A percentile compares a stretch with the other conserved stretches of the same genome.
These are phyloP conservation scores for Phytopythium mirpurense DNA, from an alignment of 352 stramenopile genomes.

Conservation along the genomic window DNA sequence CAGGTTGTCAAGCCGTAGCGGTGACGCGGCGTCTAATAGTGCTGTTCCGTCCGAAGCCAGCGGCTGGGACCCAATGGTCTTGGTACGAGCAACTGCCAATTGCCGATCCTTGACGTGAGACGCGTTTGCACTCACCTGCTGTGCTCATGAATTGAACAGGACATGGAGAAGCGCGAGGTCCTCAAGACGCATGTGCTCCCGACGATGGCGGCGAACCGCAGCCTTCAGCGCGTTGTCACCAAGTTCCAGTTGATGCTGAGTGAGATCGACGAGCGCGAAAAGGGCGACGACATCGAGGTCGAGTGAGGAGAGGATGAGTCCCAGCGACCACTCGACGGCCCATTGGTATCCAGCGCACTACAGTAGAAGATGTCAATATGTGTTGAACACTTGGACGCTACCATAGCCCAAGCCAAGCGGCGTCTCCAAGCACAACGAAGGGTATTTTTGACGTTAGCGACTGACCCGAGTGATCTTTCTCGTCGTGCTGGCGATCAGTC, in stretches of 20 bases:
- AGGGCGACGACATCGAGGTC: conserved; percentile 8
- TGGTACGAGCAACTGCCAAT: conserved; percentile 27
- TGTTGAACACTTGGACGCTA: too few species aligned
- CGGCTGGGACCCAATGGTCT: conserved; percentile 34
- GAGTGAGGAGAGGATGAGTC: background rate
- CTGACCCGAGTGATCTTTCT: too few species aligned
- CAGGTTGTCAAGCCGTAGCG: background rate
- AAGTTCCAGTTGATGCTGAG: conserved; percentile 84
- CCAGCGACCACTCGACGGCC: background rate
- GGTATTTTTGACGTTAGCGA: too few species aligned
- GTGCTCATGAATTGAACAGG: conserved; percentile 19
- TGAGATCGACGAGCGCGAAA: conserved; percentile 52
- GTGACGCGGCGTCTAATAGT: background rate
- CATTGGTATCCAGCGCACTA: background rate
- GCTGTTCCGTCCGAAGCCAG: background rate
- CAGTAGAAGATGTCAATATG: too few species aligned
- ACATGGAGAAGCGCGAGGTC: conserved; percentile 63
- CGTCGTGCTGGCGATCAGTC: too few species aligned
- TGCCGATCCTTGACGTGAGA: conserved; percentile 11
- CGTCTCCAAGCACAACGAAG: too few species aligned
- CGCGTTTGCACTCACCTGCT: conserved; percentile 1
- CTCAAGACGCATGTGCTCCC: conserved; percentile 68
- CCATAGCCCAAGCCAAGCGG: too few species aligned
- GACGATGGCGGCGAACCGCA: conserved; percentile 73
- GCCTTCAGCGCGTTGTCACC: conserved; percentile 74